Evolutionary conservation across 2,329 filamentous ascomycete species (phyloP).

Genomic region (Cercospora sesami): DNA sequence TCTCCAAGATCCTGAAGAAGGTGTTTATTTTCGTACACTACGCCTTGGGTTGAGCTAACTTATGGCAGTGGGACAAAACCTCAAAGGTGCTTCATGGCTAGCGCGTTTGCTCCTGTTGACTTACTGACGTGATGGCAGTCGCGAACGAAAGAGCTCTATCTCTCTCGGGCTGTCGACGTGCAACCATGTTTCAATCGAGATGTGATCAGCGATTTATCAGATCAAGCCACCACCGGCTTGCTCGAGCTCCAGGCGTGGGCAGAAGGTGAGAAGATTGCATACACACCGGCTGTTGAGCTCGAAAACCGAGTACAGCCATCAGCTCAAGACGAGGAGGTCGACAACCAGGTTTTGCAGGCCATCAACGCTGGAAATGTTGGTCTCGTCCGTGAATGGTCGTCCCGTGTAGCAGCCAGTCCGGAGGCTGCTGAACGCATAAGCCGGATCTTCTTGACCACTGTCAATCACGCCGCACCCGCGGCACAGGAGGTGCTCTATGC

Average conservation of each 20-base stretch:
- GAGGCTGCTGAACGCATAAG: conserved; percentile 76
- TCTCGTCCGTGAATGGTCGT: conserved; percentile 76
- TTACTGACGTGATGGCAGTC: conserved; percentile 57
- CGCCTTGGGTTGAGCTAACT: conserved; percentile 41
- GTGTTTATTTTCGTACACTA: conserved; percentile 42
- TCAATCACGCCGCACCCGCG: conserved; percentile 78
- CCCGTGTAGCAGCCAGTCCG: conserved; percentile 63
- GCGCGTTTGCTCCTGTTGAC: conserved; percentile 6
- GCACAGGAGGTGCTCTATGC: conserved; percentile 75
- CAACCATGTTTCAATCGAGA: conserved; percentile 98
- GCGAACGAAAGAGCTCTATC: conserved; percentile 94
- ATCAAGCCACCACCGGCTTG: conserved; percentile 93
- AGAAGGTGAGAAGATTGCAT: conserved; percentile 90
- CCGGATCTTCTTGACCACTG: conserved; percentile 83
- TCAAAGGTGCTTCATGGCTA: conserved; percentile 66
- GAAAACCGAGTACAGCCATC: conserved; percentile 41
- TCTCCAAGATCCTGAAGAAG: conserved; percentile 98
- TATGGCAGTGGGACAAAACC: conserved; percentile 86
- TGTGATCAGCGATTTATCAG: conserved; percentile 93
- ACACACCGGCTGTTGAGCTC: conserved; percentile 40
- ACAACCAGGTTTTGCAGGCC: conserved; percentile 83
- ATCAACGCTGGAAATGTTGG: conserved; percentile 78
- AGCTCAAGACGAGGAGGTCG: conserved; percentile 84
- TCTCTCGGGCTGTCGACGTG: conserved; percentile 92
- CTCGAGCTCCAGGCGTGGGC: conserved; percentile 96